A percentile compares a stretch with the other conserved stretches of the same genome.
These are phyloP conservation scores for Combretum micranthum DNA, from an alignment of 345 rosid species.

Conservation along the genomic window DNA sequence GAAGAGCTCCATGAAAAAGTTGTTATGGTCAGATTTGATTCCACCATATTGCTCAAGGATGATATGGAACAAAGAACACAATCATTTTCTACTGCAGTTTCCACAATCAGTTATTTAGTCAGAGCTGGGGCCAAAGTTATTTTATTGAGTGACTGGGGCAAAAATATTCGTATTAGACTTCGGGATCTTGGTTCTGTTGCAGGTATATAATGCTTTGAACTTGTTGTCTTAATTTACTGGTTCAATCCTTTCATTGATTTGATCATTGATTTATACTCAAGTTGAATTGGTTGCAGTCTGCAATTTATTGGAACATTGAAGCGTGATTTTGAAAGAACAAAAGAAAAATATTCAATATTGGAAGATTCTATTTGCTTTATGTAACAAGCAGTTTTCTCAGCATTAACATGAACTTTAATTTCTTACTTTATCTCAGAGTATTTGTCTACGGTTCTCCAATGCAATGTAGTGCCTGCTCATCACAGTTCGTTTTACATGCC, in stretches of 20 bases:
- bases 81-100: conserved; percentile 29
- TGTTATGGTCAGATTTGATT: conserved; percentile 67
- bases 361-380: too few species aligned
- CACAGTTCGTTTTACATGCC: conserved; percentile 19
- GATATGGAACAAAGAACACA: conserved; percentile 22
- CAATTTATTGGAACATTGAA: neutral
- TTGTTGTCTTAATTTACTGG: neutral
- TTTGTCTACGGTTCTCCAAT: conserved; percentile 34
- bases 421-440: conserved; percentile 27
- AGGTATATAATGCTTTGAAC: conserved; percentile 25
- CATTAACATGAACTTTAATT: too few species aligned
- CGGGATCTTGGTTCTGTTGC: conserved; percentile 30
- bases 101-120: conserved; percentile 38
- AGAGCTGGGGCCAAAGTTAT: conserved; percentile 46
- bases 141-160: conserved; percentile 46
- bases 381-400: too few species aligned
- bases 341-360: too few species aligned
- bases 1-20: conserved; percentile 49
- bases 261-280: neutral
- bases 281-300: neutral
- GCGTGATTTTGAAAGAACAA: neutral
- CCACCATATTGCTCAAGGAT: conserved; percentile 33
- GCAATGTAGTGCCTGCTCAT: conserved; percentile 25
- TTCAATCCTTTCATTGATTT: neutral
- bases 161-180: conserved; percentile 21